Evolutionary conservation across 208 protist species (phyloP), one percentile per base, ranked within the genome.

Genomic region (Naegleria lovaniensis): DNA sequence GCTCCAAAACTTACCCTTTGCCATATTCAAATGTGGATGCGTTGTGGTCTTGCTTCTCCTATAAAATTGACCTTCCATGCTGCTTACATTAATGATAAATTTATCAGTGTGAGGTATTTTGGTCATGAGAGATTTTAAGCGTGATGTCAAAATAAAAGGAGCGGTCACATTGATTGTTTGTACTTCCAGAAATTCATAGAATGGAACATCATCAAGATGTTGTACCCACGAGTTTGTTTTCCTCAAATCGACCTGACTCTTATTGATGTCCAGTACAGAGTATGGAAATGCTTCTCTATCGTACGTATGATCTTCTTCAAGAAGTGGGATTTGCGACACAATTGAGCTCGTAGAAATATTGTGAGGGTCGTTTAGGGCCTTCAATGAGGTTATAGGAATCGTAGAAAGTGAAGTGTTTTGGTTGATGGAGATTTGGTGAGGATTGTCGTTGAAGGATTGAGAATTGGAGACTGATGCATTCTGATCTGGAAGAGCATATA

Each of bases 11-110:
- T 79, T 79, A 40, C 29, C 29, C 29, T 33, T 84, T 84, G 38
- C 95, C 96, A 97, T 97, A 94, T 97, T 97, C 40, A 95, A 96
- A 93, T 97, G 96, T 83, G 94, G 94, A 90, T 97, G 96, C 19
- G 0, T 75, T 4, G 85, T 40, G 5, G 39, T 19, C 39, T 91
- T 92, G 0, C 13, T 51, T 43, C 11, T 38, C 11, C 36, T 58
- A 83, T 98, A 97, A 92, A 98, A 98, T 94, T 97, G 96, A 33
- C 97, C 98, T 92, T 99, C 98, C 98, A 99, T 99, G 36, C 97
- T 98, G 25, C 94, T 97, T n/a, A 99, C 98, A 92, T 99, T 99
- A 91, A 99, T 98, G 90, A 99, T 97, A 94, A 97, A 98, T 59
- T 96, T 96, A 36, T 94, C 87, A 91, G 95, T 95, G 33, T 39